Conservation (phyloP, 352 stramenopile genomes). For the Globisporangium lucens region DNA sequence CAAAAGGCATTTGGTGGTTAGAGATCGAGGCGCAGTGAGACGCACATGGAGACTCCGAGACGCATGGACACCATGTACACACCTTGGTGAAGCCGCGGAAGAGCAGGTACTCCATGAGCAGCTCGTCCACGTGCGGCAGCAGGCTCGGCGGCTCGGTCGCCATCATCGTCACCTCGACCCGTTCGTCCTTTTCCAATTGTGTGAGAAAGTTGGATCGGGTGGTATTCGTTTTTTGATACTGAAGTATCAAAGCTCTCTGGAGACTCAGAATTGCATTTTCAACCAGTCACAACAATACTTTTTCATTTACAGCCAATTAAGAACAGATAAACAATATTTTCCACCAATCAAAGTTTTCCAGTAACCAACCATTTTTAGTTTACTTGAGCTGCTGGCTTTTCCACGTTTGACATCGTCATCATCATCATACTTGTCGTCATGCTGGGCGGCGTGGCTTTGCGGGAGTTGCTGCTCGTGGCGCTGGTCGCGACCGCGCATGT, state of each 20-base stretch:
- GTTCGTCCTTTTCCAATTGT: not conserved
- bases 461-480: constrained; percentile 16
- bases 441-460: not conserved
- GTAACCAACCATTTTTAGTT: not conserved
- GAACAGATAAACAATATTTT: not conserved
- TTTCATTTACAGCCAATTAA: not conserved
- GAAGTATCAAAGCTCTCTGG: not conserved
- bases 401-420: not conserved
- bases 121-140: constrained; percentile 77
- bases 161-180: not conserved
- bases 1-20: not conserved
- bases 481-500: constrained; percentile 43
- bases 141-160: constrained; percentile 39
- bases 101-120: constrained; percentile 85
- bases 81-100: constrained; percentile 85
- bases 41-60: not conserved
- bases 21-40: not conserved
- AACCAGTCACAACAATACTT: not conserved
- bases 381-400: not conserved
- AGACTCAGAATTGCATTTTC: not conserved
- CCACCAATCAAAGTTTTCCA: not conserved
- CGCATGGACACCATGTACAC: not conserved
- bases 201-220: constrained; percentile 5
- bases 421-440: not conserved
- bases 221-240: not conserved